Percentiles rank a stretch among this genome's conserved stretches.
Evolutionary conservation across 192 early-diverging fungal genomes (phyloP).

Genomic region (Rhizophagus sp.): DNA sequence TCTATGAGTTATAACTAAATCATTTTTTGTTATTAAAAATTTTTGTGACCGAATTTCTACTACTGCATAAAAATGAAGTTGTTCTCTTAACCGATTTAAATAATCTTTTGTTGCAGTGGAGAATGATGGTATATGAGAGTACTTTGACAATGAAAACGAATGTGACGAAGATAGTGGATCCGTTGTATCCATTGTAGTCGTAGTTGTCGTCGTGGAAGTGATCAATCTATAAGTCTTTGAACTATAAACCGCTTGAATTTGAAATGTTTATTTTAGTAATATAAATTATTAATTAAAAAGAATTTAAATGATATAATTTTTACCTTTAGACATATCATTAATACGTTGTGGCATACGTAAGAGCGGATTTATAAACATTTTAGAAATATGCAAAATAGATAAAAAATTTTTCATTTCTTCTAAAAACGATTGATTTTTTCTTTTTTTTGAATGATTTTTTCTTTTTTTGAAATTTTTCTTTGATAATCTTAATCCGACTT

Average conservation of each 20-base stretch:
- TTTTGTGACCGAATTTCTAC: slow-evolving; percentile 87
- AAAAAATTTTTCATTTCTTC: background rate
- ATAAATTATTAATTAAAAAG: background rate
- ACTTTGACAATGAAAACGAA: background rate
- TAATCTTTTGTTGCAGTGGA: background rate
- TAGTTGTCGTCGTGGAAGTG: background rate
- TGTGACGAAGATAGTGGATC: background rate
- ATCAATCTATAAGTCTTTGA: background rate
- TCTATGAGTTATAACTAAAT: slow-evolving; percentile 80
- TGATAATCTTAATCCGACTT: background rate
- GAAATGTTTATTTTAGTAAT: background rate
- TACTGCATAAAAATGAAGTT: slow-evolving; percentile 44
- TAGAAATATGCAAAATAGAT: background rate
- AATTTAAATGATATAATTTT: background rate
- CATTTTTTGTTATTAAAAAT: slow-evolving; percentile 85
- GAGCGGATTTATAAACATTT: background rate
- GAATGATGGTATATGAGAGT: background rate
- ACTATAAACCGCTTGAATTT: background rate
- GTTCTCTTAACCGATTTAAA: slow-evolving; percentile 2
- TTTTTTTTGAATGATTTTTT: too few species aligned
- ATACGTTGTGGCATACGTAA: background rate
- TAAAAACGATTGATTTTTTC: too few species aligned
- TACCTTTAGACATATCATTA: background rate
- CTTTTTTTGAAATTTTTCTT: background rate
- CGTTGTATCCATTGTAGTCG: background rate